These are phyloP conservation scores for Candida neerlandica DNA, from an alignment of 1,139 yeast genomes.

Conservation along the genomic window DNA sequence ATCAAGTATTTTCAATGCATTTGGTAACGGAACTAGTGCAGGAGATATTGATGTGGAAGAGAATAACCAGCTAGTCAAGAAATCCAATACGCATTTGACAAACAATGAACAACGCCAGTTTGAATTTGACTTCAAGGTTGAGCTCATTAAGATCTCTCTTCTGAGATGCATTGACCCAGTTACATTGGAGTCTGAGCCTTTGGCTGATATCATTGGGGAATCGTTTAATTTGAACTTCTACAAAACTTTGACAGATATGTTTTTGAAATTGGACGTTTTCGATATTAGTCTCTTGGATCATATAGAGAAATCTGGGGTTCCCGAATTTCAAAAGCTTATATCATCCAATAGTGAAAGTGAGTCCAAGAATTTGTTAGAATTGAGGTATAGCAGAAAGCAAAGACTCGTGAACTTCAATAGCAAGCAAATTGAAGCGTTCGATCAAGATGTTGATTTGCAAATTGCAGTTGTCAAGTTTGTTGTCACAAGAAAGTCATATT, in stretches of 20 bases:
- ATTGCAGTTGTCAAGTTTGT: constrained; percentile 82
- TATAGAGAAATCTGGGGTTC: constrained; percentile 63
- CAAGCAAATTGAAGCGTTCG: constrained; percentile 68
- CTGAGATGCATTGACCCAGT: constrained; percentile 66
- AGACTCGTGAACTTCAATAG: constrained; percentile 62
- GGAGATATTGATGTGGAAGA: constrained; percentile 29
- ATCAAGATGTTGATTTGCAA: constrained; percentile 73
- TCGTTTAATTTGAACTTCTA: constrained; percentile 60
- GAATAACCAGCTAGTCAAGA: neutral
- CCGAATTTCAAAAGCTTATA: constrained; percentile 68
- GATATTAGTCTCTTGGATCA: constrained; percentile 76
- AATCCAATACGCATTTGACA: constrained; percentile 4
- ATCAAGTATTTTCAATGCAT: constrained; percentile 39
- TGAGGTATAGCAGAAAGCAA: constrained; percentile 60
- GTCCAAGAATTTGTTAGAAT: constrained; percentile 56
- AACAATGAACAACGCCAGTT: constrained; percentile 56
- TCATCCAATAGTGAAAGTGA: constrained; percentile 59
- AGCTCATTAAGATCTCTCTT: constrained; percentile 61
- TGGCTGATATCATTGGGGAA: constrained; percentile 76
- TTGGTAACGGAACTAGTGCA: constrained; percentile 23
- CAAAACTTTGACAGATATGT: constrained; percentile 63
- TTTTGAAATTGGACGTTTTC: constrained; percentile 62
- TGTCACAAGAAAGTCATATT: constrained; percentile 73
- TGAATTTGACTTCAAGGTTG: constrained; percentile 73
- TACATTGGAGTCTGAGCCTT: constrained; percentile 62